phyloP scores from a whole-genome alignment of 805 yeast species.

The Metahyphopichia silvanorum region DNA sequence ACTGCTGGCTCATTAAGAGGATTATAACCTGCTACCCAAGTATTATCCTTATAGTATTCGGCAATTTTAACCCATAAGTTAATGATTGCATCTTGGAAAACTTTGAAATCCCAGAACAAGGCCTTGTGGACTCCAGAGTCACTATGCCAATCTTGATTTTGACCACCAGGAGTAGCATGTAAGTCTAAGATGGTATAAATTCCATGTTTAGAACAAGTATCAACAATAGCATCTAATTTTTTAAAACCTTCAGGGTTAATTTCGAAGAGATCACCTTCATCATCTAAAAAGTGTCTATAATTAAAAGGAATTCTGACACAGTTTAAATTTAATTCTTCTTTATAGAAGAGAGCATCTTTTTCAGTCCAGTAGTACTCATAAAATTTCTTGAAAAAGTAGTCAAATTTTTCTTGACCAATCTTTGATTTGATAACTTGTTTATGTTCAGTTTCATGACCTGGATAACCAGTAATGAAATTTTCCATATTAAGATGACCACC shows the following conservation, averaged over 20 bases:
- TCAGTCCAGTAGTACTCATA: slow-evolving; percentile 55
- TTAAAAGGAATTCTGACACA: slow-evolving; percentile 51
- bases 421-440: slow-evolving; percentile 35
- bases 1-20: slow-evolving; percentile 53
- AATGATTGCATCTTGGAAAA: slow-evolving; percentile 45
- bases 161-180: slow-evolving; percentile 52
- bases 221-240: slow-evolving; percentile 39
- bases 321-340: slow-evolving; percentile 38
- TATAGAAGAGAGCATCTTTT: slow-evolving; percentile 45
- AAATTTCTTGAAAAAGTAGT: slow-evolving; percentile 49
- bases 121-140: slow-evolving; percentile 48
- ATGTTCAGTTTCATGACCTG: slow-evolving; percentile 53
- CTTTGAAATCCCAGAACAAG: slow-evolving; percentile 47
- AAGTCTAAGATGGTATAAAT: slow-evolving; percentile 48
- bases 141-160: slow-evolving; percentile 53
- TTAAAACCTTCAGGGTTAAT: slow-evolving; percentile 45
- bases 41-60: slow-evolving; percentile 41
- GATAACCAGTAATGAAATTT: slow-evolving; percentile 54
- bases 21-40: slow-evolving; percentile 54
- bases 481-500: slow-evolving; percentile 56
- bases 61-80: slow-evolving; percentile 47
- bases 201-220: slow-evolving; percentile 43
- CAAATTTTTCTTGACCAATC: slow-evolving; percentile 46
- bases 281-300: slow-evolving; percentile 47
- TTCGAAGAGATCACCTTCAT: slow-evolving; percentile 41